Evolutionary conservation across 2,329 filamentous ascomycete genomes (phyloP), one percentile per base, ranked within the genome.

Genomic region (Gremmenia infestans): DNA sequence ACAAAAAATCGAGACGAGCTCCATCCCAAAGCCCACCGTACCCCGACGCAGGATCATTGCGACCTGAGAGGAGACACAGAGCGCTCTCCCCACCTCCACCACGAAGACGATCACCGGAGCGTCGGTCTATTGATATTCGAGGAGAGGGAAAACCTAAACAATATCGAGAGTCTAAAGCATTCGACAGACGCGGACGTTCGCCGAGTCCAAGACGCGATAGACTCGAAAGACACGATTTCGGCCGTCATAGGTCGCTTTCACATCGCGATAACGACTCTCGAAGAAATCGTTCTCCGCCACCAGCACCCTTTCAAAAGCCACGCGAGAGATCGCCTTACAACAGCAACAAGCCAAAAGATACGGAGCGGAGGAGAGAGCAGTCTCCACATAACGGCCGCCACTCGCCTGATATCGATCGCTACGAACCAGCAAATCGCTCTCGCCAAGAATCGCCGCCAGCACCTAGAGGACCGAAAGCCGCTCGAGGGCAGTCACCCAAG

Each of bases 1-100:
- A 66, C 49, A 70, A 70, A 55, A 68, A 67, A 52, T 67, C 65
- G 19, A 67, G 64, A 47, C 59, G 67, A 56, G 63, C 53, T 22
- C 52, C 53, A 52, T 68, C 68, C 49, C 66, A 63, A 35, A 71
- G 69, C 54, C 68, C 67, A 47, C 56, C 61, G 39, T 62, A 65
- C 43, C 50, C 56, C 23, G 64, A 68, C 35, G 57, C 61, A 50
- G 60, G 52, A 12, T 56, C 56, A 32, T 64, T 63, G 22, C 59
- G 66, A 42, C 51, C 57, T 28, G 67, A 69, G 22, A 66, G 60
- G 52, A 65, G 62, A 53, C 60, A 65, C 50, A 62, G 65, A 45
- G 56, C 56, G n/a, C 19, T 60, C 35, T 67, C 68, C 43, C 65
- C 66, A 49, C 53, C 57, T 32, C 64, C 64, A 55, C 55, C 63